Evolutionary conservation across 495 filamentous ascomycete genomes (phyloP), one percentile per base, ranked within the genome.

Genomic region (Halenospora varia): DNA sequence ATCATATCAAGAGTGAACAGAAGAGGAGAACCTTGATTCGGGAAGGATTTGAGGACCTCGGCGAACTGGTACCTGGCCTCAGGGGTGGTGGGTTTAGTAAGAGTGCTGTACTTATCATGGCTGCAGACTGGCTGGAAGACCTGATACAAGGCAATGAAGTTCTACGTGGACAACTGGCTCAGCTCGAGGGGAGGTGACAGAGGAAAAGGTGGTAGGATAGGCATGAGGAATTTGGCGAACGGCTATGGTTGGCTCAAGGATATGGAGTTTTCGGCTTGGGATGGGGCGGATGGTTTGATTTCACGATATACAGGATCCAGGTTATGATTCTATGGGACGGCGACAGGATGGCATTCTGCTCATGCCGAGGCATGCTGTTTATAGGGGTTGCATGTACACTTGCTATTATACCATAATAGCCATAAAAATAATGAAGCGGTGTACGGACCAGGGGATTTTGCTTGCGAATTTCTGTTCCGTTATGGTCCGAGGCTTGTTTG

Each of bases 1-100:
- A 96, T 59, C 92, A 96, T 68, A 95, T 96, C 62, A 77, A 82
- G 50, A 95, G 90, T 35, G 92, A 97, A 69, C 87, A 94, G 70
- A 92, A 92, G 68, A 82, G 92, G 44, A 80, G 92, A 51, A 85
- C 86, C 25, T 72, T 88, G 19, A 95, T 96, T 63, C 82, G 87
- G 63, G 76, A 87, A 59, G 88, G 87, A 0, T 96, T 90, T 55
- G 84, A 88, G 13, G 83, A 90, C 44, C 72, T 96, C 2, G 76
- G 78, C 48, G 74, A 78, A 3, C 72, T 96, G 41, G 88, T 95
- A 1, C 90, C 91, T 0, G 82, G 81, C 13, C 71, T 95, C 3
- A 78, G 75, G 47, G 79, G 78, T 26, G 83, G 87, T 18, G 85
- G 86, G 0, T 86, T 88, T 45, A 93, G 87, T 71, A 94, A 93